Base-by-base conservation (phyloP, 78 protist genomes). In the Dictyostelium brefeldianum region DNA sequence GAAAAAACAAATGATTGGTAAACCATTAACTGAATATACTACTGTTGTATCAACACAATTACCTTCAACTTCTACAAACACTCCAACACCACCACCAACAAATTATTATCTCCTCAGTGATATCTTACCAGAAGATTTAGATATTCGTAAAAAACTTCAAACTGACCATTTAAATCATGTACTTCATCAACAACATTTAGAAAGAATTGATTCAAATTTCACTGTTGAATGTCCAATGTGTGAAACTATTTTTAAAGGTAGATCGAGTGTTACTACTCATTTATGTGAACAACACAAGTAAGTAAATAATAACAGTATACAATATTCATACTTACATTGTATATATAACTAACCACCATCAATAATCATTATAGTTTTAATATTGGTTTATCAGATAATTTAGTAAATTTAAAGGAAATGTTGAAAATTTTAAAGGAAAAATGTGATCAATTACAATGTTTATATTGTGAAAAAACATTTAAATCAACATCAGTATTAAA, bases 381-480 rank as follows among this genome's bases (percentile, higher is more conserved):
- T 31, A 73, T 91, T 48, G 95, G 95, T 14, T 46, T 82, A 22
- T 85, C 95, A 36, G 95, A 91, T 73, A 91, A 91, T 54, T 36
- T 91, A 29, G 90, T 91, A 22, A 91, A 91, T 20, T 65, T 91
- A 22, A 82, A 91, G n/a, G 91, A 83, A 56, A 50, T 91, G n/a
- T 46, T 91, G 4, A 79, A 80, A 18, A 54, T 79, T 41, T 20
- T 91, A 4, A 59, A 57, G 41, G 56, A 51, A 22, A 81, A 80
- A 57, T 73, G 25, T 59, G 79, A 81, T 22, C 22, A 15, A n/a
- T 65, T 54, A 3, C 87, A 80, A 64, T 93, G 96, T 71, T 56
- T 93, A n/a, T 93, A 48, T 31, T 93, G 96, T 56, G 96, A 93
- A 17, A 83, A 93, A 81, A 79, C 25, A 22, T 93, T 93, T 51